Conservation (phyloP, 345 rosid species). For the Camelina neglecta region DNA sequence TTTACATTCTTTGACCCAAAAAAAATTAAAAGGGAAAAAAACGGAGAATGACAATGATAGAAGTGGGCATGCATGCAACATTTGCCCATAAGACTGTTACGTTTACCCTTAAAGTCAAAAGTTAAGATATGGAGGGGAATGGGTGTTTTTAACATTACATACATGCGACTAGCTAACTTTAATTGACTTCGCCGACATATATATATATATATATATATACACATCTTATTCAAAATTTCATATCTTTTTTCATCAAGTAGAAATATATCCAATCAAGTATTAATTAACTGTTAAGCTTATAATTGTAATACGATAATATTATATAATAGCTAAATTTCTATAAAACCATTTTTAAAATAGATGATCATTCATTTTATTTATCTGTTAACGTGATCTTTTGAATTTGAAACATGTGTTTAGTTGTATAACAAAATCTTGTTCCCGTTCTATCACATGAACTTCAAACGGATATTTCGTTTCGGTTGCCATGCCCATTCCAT, state of each 20-base stretch:
- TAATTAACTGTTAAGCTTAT: background rate
- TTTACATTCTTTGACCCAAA: conserved; percentile 18
- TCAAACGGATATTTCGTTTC: background rate
- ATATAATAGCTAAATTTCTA: too few species aligned
- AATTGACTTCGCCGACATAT: conserved; percentile 41
- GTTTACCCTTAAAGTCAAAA: conserved; percentile 33
- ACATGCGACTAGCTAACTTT: conserved; percentile 13
- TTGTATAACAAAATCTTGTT: background rate
- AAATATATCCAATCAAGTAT: background rate
- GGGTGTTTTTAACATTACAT: conserved; percentile 20
- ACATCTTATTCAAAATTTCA: background rate
- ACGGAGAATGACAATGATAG: background rate
- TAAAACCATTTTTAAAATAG: background rate
- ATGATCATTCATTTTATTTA: background rate
- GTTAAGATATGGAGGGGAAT: conserved; percentile 39
- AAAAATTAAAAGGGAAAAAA: background rate
- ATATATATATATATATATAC: background rate
- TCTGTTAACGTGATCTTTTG: background rate
- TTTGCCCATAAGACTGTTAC: conserved; percentile 34
- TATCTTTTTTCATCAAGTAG: background rate
- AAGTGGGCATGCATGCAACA: conserved; percentile 38
- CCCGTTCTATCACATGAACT: background rate
- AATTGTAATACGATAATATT: background rate
- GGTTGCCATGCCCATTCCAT: background rate
- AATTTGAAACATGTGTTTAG: background rate